Evolutionary conservation across 257 asterid genomes (phyloP), one percentile per base, ranked within the genome.

Genomic region (Echium plantagineum): DNA sequence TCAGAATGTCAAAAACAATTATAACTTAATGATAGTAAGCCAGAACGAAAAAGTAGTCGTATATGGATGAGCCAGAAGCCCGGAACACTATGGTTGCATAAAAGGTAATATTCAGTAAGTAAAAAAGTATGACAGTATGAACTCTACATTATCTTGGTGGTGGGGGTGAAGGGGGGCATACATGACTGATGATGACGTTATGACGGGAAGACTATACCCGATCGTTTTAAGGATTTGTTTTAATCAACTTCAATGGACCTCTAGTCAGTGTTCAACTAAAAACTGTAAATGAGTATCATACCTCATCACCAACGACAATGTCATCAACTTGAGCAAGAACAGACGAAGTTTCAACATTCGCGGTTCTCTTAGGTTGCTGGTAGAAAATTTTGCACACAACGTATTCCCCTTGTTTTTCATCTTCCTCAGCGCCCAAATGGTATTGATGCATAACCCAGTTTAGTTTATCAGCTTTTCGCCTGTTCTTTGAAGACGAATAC

Each of bases 391-490:
- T 89, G 0, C 96, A 78, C 19, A 89, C 97, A 22, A 89, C 99
- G 20, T 58, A 84, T 54, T 79, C 88, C 4, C 91, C 94, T 59
- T 73, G 84, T 52, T 61, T 75, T 71, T 94, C 99, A 1, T 86
- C 93, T 64, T 78, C 85, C 9, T 81, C 70, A 0, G 57, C 64
- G 7, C 99, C 99, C 13, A 94, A 75, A 74, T 94, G 97, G 76
- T 76, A 86, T 71, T 94, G 99, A 75, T 94, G 93, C 97, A 94
- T 89, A 56, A 81, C 85, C 99, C 99, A 94, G 31, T 77, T 76
- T 62, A 82, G 78, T 59, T 83, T 93, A 42, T 66, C 86, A 1
- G 91, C 82, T 62, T 81, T 89, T 38, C 80, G 68, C 15, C 83
- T 90, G 59, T 55, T 64, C 77, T 78, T 83, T 9, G 86, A 48